These are phyloP conservation scores for Aspergillus piperis DNA, from an alignment of 2,329 filamentous ascomycete species.

Conservation along the genomic window DNA sequence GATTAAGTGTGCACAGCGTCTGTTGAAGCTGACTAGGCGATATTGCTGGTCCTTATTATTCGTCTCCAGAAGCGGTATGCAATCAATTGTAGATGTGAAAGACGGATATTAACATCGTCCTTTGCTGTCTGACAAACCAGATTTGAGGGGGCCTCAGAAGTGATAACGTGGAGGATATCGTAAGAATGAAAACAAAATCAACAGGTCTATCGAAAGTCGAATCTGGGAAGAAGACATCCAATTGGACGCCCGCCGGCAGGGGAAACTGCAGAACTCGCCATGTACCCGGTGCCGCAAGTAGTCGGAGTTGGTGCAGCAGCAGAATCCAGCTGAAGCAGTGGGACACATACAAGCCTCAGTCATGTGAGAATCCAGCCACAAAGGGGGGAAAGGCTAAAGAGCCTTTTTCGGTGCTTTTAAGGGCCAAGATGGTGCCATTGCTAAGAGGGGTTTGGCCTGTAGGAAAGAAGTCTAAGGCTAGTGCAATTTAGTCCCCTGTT, in stretches of 20 bases:
- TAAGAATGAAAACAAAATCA: background rate
- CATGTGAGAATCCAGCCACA: slow-evolving; percentile 14
- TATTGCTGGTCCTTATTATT: background rate
- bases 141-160: background rate
- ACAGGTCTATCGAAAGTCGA: slow-evolving; percentile 2
- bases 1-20: background rate
- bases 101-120: background rate
- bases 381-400: background rate
- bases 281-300: slow-evolving; percentile 5
- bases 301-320: slow-evolving; percentile 6
- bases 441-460: background rate
- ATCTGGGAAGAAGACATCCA: slow-evolving; percentile 8
- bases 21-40: background rate
- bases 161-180: background rate
- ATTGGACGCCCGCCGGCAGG: slow-evolving; percentile 7
- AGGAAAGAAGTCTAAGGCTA: slow-evolving; percentile 1
- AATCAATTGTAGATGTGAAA: background rate
- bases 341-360: slow-evolving; percentile 14
- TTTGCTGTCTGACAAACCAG: background rate
- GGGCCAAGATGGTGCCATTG: slow-evolving; percentile 1
- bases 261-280: slow-evolving; percentile 9
- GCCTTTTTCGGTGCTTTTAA: background rate
- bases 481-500: slow-evolving; percentile 3
- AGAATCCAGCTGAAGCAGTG: slow-evolving; percentile 11
- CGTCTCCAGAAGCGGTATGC: background rate